These are phyloP conservation scores for Apiotrichum laibachii DNA, from an alignment of 1,284 basidiomycete species.

Conservation along the genomic window DNA sequence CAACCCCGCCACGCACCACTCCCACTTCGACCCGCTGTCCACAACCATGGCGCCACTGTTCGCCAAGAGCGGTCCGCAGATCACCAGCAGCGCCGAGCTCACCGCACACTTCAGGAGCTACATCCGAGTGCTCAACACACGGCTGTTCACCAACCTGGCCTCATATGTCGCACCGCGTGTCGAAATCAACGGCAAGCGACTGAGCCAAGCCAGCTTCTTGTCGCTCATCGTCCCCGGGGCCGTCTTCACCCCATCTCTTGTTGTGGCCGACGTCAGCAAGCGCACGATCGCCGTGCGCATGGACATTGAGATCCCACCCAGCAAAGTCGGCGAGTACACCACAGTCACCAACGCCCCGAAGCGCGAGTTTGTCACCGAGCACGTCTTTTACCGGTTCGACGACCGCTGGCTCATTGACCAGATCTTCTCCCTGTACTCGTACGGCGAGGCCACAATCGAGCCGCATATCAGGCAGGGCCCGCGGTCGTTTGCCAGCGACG, in stretches of 20 bases:
- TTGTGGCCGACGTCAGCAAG: conserved; percentile 14
- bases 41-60: no score
- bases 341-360: not conserved
- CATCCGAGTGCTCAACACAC: conserved; percentile 16
- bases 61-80: not conserved
- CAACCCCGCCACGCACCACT: no score
- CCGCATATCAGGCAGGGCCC: not conserved
- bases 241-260: conserved; percentile 4
- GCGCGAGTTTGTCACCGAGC: conserved; percentile 5
- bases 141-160: conserved; percentile 1
- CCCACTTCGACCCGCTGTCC: no score
- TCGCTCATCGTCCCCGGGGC: not conserved
- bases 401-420: conserved; percentile 17
- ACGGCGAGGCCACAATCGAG: not conserved
- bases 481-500: not conserved
- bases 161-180: conserved; percentile 8
- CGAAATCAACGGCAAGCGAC: conserved; percentile 1
- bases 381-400: conserved; percentile 21
- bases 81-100: conserved; percentile 11
- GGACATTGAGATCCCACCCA: conserved; percentile 9
- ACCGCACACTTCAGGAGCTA: conserved; percentile 16
- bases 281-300: conserved; percentile 16
- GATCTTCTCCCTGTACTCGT: conserved; percentile 11
- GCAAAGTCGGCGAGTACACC: not conserved
- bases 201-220: not conserved